Evolutionary conservation across 441 rosid genomes (phyloP), one percentile per base, ranked within the genome.

Genomic region (Gossypium lobatum): DNA sequence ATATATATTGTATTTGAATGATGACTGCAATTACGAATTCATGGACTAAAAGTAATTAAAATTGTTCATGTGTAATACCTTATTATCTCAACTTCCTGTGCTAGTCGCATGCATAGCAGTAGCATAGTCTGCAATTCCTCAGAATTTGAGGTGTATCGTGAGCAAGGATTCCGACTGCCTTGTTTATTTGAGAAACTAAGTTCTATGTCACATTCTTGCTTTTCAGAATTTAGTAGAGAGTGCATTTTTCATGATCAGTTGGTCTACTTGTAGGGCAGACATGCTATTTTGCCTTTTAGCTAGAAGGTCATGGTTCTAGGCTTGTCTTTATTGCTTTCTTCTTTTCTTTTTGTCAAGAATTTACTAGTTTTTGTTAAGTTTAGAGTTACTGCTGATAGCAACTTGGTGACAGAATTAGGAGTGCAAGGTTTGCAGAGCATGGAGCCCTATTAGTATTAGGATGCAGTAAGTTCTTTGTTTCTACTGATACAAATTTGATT

Each of bases 381-480:
- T 39, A 39, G 34, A 31, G 68, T 59, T 59, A 55, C 16, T 23
- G 21, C 42, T 61, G 45, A 28, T 61, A 14, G 65, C 11, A 28
- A 28, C 20, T 25, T 61, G 20, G 20, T 61, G 65, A 6, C 8
- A 28, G 66, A n/a, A n/a, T 31, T 61, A n/a, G 66, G 45, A 31
- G 46, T 61, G 66, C 18, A 28, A 11, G 18, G 46, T 61, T 61
- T 61, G 65, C 2, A n/a, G 39, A 31, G 66, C 45, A 61, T 61
- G 21, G 46, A 31, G 46, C 45, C 46, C 46, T 6, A n/a, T 61
- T n/a, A 61, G 66, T 14, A 31, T 61, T 28, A 61, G 66, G 5
- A 61, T 61, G 42, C 65, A 14, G n/a, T 28, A 59, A 61, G 46
- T 28, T 31, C 66, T 61, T 31, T n/a, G 66, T 61, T 28, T 61